Conservation (phyloP, 2,329 filamentous ascomycete genomes). For the Fusarium pilosicola region DNA sequence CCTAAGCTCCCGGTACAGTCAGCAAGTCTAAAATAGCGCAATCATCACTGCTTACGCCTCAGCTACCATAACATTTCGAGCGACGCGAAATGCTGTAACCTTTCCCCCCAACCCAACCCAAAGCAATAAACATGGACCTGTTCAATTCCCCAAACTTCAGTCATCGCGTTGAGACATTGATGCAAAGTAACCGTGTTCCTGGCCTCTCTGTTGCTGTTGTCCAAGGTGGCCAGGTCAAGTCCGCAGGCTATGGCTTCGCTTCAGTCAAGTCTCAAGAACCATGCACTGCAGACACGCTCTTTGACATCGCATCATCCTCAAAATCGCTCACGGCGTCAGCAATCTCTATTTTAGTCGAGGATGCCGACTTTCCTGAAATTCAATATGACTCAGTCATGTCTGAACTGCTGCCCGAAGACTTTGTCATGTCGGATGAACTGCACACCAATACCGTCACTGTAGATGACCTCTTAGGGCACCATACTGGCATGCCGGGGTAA, state of each 20-base stretch:
- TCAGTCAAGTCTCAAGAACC: neutral
- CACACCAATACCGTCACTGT: neutral
- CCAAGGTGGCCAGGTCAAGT: neutral
- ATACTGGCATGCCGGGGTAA: slow-evolving; percentile 13
- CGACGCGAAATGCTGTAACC: fast-evolving
- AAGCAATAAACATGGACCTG: neutral
- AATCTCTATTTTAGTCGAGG: neutral
- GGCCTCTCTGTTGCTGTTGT: slow-evolving; percentile 3
- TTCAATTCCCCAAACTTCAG: neutral
- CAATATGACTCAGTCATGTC: slow-evolving; percentile 1
- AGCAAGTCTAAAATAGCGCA: neutral
- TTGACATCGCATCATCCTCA: slow-evolving; percentile 17
- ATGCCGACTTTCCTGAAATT: neutral
- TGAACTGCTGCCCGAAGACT: slow-evolving; percentile 2
- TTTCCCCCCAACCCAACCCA: fast-evolving
- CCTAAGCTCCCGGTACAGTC: neutral
- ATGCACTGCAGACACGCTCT: slow-evolving; percentile 12
- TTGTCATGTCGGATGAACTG: neutral
- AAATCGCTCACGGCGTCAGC: slow-evolving; percentile 2
- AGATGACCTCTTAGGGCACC: slow-evolving; percentile 12
- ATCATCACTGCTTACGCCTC: neutral
- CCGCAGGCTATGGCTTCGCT: neutral
- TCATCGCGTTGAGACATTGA: neutral
- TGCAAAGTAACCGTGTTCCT: neutral
- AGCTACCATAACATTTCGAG: too few relatives aligned